Evolutionary conservation across 345 rosid species (phyloP).

Genomic region (Passiflora organensis): DNA sequence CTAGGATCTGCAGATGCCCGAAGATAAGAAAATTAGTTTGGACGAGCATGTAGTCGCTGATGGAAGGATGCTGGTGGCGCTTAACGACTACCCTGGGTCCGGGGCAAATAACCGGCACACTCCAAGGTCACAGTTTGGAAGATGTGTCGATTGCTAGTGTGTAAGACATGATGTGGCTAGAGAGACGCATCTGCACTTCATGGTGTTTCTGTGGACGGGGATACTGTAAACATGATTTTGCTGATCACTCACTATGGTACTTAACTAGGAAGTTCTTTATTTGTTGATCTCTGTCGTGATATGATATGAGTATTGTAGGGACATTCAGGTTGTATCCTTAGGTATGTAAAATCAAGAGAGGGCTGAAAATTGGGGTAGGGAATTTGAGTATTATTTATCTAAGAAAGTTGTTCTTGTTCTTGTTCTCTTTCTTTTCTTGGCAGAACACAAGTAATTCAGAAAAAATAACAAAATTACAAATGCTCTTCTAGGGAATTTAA

Average conservation of each 20-base stretch:
- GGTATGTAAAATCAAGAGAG: no score
- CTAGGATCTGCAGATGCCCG: conserved; percentile 5
- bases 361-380: no score
- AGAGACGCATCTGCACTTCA: neutral
- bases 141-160: conserved; percentile 38
- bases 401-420: no score
- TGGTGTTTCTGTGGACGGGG: neutral
- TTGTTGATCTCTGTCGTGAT: no score
- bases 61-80: conserved; percentile 34
- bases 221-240: neutral
- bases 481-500: no score
- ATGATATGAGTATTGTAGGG: no score
- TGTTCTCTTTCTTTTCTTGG: no score
- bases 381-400: no score
- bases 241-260: neutral
- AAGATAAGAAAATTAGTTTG: conserved; percentile 5
- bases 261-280: neutral
- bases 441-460: no score
- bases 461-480: no score
- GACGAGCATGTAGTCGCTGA: conserved; percentile 8
- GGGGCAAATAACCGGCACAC: conserved; percentile 83
- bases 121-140: conserved; percentile 39
- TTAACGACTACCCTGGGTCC: conserved; percentile 68
- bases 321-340: no score
- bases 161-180: neutral